Evolutionary conservation across 768 basidiomycete species (phyloP), one percentile per base, ranked within the genome.

Genomic region (Leccinum pellstonianum): DNA sequence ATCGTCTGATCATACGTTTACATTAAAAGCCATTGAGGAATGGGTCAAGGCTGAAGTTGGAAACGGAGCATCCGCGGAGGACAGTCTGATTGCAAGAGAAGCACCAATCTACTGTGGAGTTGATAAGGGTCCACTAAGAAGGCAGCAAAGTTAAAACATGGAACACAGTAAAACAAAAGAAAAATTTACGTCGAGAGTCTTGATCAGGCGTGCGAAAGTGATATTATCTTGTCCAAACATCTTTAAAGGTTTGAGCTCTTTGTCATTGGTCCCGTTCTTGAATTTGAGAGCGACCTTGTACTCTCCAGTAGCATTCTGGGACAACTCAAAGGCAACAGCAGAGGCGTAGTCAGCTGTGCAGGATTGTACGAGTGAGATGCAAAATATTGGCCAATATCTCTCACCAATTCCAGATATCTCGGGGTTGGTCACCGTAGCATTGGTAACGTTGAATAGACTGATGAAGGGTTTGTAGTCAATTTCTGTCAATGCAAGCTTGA

Each of bases 391-490:
- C 19, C 2, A 12, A 27, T 31, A 3, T 19, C 79, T 31, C 88
- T 69, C 65, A 90, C 88, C 84, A 59, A 91, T 83, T 51, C 82
- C 89, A 55, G 77, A 71, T 59, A 87, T 71, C 59, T 88, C 82
- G 1, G 88, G 87, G 67, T 83, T 77, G 15, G 81, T 77, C 56
- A 81, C 72, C 41, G 78, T 72, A 58, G 87, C 78, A 55, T 88
- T 89, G 17, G 89, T 87, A 70, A 89, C 84, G 63, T 85, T 84
- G 81, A 95, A 89, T 70, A 95, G 76, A 35, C 90, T 91, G 68
- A 94, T 87, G 80, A 95, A 91, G 11, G 92, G 87, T 75, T 94
- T 92, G 78, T 94, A 94, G 62, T 91, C 89, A 7, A 87, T 84
- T 75, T 88, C 84, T 61, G 89, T 81, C 65, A 93, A 74, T 68